Evolutionary conservation across 306 rosid genomes (phyloP), one percentile per base, ranked within the genome.

Genomic region (Clitoria ternatea): DNA sequence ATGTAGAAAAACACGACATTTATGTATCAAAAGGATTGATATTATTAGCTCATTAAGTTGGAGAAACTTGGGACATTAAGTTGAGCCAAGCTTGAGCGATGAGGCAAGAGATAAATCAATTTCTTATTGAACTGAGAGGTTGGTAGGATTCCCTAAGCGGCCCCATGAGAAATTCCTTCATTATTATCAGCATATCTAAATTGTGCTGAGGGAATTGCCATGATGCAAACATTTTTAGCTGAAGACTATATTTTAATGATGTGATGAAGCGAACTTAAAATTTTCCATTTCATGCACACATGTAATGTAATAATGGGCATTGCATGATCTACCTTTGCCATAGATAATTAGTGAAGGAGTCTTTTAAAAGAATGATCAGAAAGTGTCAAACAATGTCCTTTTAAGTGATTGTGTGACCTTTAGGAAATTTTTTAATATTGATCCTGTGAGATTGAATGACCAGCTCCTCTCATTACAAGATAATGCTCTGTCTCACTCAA

Each of bases 361-460:
- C 48, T 14, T n/a, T 42, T 3, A 63, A 42, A 7, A 61, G 50
- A n/a, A n/a, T 61, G 65, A 59, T 37, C 11, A n/a, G 50, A 72
- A 61, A 23, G 40, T 47, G 23, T 29, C 26, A 59, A 47, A 32
- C n/a, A 15, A 45, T 72, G 39, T 39, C 14, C 2, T 42, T 26
- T 36, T 37, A 36, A 24, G 74, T 69, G 65, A 70, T 70, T 6
- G 11, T 5, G 42, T 48, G 22, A 23, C 45, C 24, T 23, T 33
- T 26, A n/a, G 26, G 50, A 44, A 22, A 59, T 32, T 60, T 70
- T 17, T 47, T 7, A 42, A 32, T 73, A 30, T 62, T 73, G 64
- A 61, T 6, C 17, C 14, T 72, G 39, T 61, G 53, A 40, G 52
- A 37, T 11, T 61, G 44, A 7, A 23, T 55, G 24, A 4, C 37